Evolutionary conservation across 257 asterid genomes (phyloP).

Genomic region (Eucommia ulmoides): DNA sequence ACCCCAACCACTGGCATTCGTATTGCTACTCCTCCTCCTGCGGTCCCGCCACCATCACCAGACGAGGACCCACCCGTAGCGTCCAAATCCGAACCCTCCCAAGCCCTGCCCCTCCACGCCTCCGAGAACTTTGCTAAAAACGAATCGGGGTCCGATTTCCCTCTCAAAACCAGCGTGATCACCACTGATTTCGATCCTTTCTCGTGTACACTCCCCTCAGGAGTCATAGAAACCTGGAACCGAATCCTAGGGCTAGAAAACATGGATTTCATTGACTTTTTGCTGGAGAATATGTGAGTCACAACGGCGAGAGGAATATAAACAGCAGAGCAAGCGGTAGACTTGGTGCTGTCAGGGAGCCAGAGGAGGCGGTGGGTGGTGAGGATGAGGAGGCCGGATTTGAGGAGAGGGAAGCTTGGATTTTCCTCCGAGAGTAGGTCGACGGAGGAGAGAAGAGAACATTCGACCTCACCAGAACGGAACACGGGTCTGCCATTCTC

Average conservation of each 20-base stretch:
- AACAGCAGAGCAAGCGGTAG: slow-evolving; percentile 13
- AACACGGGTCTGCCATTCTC: slow-evolving; percentile 76
- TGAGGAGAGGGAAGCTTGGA: slow-evolving; percentile 56
- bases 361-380: slow-evolving; percentile 79
- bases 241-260: slow-evolving; percentile 73
- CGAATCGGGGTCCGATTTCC: slow-evolving; percentile 57
- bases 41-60: slow-evolving; percentile 14
- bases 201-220: slow-evolving; percentile 34
- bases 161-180: slow-evolving; percentile 48
- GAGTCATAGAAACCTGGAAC: slow-evolving; percentile 47
- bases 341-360: slow-evolving; percentile 32
- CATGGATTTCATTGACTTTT: slow-evolving; percentile 64
- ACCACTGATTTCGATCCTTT: slow-evolving; percentile 28
- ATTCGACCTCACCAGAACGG: slow-evolving; percentile 54
- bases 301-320: slow-evolving; percentile 47
- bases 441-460: slow-evolving; percentile 58
- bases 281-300: slow-evolving; percentile 40
- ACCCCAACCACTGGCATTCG: slow-evolving; percentile 79
- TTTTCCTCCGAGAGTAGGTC: slow-evolving; percentile 69
- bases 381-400: slow-evolving; percentile 59
- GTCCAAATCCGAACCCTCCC: too few relatives aligned
- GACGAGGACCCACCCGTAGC: background rate
- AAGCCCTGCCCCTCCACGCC: slow-evolving; percentile 67
- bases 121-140: slow-evolving; percentile 76
- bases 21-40: slow-evolving; percentile 33